Base-by-base conservation (phyloP, 108 stramenopile genomes). In the Skeletonema menzelii region DNA sequence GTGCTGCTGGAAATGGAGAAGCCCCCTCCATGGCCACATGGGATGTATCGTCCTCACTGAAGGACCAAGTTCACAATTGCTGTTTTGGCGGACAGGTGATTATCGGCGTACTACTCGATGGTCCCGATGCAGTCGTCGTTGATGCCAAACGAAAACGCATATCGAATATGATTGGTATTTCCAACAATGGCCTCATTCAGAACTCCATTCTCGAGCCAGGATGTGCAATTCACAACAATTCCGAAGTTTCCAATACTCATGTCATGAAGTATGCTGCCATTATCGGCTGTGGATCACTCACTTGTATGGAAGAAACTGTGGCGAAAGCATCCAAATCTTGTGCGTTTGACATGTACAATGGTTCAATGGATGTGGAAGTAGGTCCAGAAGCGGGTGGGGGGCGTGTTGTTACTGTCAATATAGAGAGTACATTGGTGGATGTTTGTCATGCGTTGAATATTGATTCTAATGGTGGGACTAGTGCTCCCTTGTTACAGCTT, bases 351-450 rank as follows among this genome's bases (percentile, higher is more conserved):
- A 61, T 77, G 80, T 7, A 22, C 28, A 64, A 75, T 57, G 86
- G 86, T 47, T 49, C 40, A 32, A 63, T 93, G 67, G 69, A 67
- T n/a, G 71, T 94, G 34, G 57, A 87, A 17, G 79, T 94, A 13
- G 93, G 93, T 17, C 85, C 93, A 15, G 93, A 94, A 76, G 82
- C 84, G 62, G 93, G 93, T 55, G 91, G 93, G 22, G 91, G 86
- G 4, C 63, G 91, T 26, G 8, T 68, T 0, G 63, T 89, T 12
- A 47, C 66, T 30, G 64, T 85, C 8, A 75, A 66, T 0, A 64
- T 85, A 15, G 91, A 94, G 65, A 59, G 67, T 40, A 89, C 87
- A 20, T 79, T 95, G 82, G 66, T 85, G 11, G 85, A 92, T 58
- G 86, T 92, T 5, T 79, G 82, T 47, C 79, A 70, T 17, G 84